A percentile compares a stretch with the other conserved stretches of the same genome.
Conservation (phyloP, 2,329 filamentous ascomycete genomes). For the Beauveria rudraprayagi region DNA sequence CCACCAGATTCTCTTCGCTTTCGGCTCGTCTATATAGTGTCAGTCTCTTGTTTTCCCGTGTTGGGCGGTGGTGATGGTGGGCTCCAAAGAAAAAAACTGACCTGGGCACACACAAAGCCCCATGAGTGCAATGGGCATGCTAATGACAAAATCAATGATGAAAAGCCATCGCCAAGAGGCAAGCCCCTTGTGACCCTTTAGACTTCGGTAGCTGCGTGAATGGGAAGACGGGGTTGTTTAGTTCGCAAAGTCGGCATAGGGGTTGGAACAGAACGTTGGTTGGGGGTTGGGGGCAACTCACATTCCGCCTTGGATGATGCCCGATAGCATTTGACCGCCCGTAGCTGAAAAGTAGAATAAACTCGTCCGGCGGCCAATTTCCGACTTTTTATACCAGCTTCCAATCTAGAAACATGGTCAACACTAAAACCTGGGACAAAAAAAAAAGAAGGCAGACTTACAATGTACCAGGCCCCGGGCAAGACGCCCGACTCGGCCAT, state of each 20-base stretch:
- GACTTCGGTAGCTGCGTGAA: slow-evolving; percentile 15
- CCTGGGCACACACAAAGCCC: slow-evolving; percentile 4
- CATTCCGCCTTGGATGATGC: slow-evolving; percentile 26
- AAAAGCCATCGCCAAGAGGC: slow-evolving; percentile 31
- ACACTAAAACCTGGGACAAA: no score
- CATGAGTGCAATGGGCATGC: slow-evolving; percentile 25
- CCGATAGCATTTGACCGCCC: slow-evolving; percentile 31
- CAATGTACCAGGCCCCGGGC: background rate
- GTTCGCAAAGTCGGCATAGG: background rate
- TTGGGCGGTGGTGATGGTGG: background rate
- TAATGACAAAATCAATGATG: slow-evolving; percentile 29
- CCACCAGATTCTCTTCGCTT: slow-evolving; percentile 6
- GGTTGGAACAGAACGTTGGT: background rate
- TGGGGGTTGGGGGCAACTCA: slow-evolving; percentile 7
- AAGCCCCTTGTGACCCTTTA: slow-evolving; percentile 26
- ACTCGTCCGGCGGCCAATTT: slow-evolving; percentile 48
- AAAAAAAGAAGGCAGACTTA: background rate
- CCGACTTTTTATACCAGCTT: slow-evolving; percentile 50
- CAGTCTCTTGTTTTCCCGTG: background rate
- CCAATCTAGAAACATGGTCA: slow-evolving; percentile 27
- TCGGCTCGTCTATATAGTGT: slow-evolving; percentile 6
- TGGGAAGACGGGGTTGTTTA: background rate
- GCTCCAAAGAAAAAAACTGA: background rate
- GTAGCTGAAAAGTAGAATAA: slow-evolving; percentile 50
- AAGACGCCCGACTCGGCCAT: background rate